Conservation (phyloP, 2,329 filamentous ascomycete genomes). For the Phoma sp. region DNA sequence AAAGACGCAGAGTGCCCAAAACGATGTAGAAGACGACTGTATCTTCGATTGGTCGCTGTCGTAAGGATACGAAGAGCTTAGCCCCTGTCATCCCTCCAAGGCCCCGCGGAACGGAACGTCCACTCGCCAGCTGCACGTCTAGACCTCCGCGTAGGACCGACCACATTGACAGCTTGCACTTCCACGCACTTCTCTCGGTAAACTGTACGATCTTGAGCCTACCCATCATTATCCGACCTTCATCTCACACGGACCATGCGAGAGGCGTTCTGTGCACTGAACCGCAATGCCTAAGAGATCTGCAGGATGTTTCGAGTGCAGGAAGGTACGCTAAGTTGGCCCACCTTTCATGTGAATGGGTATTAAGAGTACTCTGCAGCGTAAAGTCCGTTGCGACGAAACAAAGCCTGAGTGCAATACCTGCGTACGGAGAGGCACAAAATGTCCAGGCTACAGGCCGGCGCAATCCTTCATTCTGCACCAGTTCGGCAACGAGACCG, state of each 20-base stretch:
- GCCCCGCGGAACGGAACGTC: background rate
- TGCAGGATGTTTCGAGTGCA: slow-evolving; percentile 46
- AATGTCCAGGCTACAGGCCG: slow-evolving; percentile 46
- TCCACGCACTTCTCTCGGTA: background rate
- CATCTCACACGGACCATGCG: slow-evolving; percentile 3
- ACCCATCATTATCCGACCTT: background rate
- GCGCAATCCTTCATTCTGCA: slow-evolving; percentile 45
- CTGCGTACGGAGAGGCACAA: slow-evolving; percentile 42
- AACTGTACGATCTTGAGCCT: background rate
- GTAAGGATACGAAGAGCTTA: slow-evolving; percentile 12
- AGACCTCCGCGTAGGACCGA: slow-evolving; percentile 1
- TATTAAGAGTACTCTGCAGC: slow-evolving; percentile 19
- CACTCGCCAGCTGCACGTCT: slow-evolving; percentile 6
- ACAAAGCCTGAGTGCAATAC: slow-evolving; percentile 44
- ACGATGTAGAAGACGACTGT: background rate
- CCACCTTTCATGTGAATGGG: slow-evolving; percentile 9
- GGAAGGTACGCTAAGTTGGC: slow-evolving; percentile 32
- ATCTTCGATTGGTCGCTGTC: slow-evolving; percentile 9
- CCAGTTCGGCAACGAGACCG: slow-evolving; percentile 37
- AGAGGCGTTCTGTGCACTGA: slow-evolving; percentile 12
- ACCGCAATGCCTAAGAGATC: slow-evolving; percentile 45
- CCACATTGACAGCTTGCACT: slow-evolving; percentile 9
- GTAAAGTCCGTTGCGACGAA: slow-evolving; percentile 47
- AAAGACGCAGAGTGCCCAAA: background rate
- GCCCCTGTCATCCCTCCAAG: slow-evolving; percentile 16